Conservation (phyloP, 768 basidiomycete species). For the Stropharia rugosoannulata region DNA sequence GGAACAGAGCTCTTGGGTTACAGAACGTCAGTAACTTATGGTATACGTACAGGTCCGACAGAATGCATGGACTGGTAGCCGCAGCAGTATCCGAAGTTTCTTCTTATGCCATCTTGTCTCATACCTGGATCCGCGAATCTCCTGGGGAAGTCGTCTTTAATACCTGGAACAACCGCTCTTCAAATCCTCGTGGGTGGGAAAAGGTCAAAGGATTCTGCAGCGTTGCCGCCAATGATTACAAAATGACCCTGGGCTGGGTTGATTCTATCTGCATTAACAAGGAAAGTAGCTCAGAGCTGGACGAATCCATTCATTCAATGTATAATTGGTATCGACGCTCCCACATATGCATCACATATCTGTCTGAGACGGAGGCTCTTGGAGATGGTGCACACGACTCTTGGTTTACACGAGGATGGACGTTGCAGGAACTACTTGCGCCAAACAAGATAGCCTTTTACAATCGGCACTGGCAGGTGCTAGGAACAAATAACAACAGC, state of each 20-base stretch:
- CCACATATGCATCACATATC: not conserved
- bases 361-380: not conserved
- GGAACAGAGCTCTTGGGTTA: not conserved
- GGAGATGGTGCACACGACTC: not conserved
- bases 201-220: not conserved
- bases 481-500: not conserved
- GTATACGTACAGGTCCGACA: too few relatives aligned
- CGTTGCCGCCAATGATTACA: not conserved
- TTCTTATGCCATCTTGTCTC: not conserved
- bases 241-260: not conserved
- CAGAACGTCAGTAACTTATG: too few relatives aligned
- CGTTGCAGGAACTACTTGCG: not conserved
- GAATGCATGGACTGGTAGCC: too few relatives aligned
- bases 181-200: not conserved
- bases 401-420: not conserved
- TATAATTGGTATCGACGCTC: conserved; percentile 3
- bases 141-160: not conserved
- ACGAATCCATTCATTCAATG: conserved; percentile 3
- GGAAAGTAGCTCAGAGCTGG: not conserved
- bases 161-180: not conserved
- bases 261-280: conserved; percentile 2
- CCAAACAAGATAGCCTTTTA: not conserved
- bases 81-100: not conserved
- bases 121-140: not conserved
- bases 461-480: not conserved